A percentile compares a stretch with the other conserved stretches of the same genome.
Conservation (phyloP, 768 basidiomycete species). For the Podaxis sp. region DNA sequence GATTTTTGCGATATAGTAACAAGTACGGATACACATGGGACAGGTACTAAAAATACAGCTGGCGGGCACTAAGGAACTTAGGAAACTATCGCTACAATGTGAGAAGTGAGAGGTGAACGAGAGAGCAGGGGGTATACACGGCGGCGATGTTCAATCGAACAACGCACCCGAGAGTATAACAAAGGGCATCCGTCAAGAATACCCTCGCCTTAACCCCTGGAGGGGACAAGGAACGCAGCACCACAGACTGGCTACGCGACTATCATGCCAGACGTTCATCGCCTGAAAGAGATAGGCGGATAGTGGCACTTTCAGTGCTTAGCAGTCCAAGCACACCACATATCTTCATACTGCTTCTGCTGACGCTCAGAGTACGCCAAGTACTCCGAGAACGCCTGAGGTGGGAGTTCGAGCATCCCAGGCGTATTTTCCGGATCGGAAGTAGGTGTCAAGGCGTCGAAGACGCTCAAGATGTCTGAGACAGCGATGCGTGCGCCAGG, state of each 20-base stretch:
- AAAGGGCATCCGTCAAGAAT: neutral
- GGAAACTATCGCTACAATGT: conserved; percentile 16
- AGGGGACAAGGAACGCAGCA: neutral
- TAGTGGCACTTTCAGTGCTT: conserved; percentile 20
- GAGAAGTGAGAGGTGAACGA: neutral
- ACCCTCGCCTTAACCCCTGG: neutral
- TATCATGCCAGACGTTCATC: neutral
- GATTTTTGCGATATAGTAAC: neutral
- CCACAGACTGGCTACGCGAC: neutral
- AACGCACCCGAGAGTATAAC: neutral
- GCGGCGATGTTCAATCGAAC: neutral
- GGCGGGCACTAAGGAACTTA: conserved; percentile 10
- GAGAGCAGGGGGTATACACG: neutral
- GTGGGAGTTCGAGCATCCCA: conserved; percentile 68
- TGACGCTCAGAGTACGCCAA: conserved; percentile 51
- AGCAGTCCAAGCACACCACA: conserved; percentile 53
- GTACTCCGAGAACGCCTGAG: conserved; percentile 58
- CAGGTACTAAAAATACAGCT: conserved; percentile 10
- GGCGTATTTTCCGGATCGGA: neutral
- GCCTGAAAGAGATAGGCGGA: neutral
- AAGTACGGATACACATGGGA: conserved; percentile 16
- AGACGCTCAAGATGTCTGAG: conserved; percentile 58
- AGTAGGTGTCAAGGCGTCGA: conserved; percentile 32
- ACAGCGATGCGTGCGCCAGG: conserved; percentile 63
- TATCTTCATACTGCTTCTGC: conserved; percentile 54